Evolutionary conservation across 345 rosid genomes (phyloP), one percentile per base, ranked within the genome.

Genomic region (Citrus glauca): DNA sequence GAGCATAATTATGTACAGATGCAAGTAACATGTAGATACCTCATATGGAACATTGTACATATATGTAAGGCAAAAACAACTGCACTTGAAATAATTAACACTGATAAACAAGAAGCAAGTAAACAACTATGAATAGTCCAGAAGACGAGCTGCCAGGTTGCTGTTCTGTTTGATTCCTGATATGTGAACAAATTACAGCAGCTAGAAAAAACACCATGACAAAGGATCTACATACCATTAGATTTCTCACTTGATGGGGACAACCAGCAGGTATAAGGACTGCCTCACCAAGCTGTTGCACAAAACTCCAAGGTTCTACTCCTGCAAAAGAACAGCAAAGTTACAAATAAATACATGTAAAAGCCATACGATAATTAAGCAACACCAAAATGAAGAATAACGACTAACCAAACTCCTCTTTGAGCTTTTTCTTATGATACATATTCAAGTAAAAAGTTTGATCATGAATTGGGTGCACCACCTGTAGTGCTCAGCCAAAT

Each of bases 201-300:
- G 55, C 48, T 20, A 40, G 72, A 4, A 40, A 19, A 55, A n/a
- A 68, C 33, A 24, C n/a, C 30, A 69, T 5, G n/a, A 25, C 25
- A 55, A 69, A 24, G 22, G 50, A 68, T 68, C 9, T 13, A 45
- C 56, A 38, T 42, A 69, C 72, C 72, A 42, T 69, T 25, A 69
- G 72, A 75, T 89, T 89, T 57, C 91, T 84, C 77, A 89, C 91
- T 84, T 87, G 90, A 77, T 85, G 85, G 61, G 91, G 86, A 72
- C 90, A 89, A 48, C 91, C 91, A 6, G 90, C 91, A 60, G 89
- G 89, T 66, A 88, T 83, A 57, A 88, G 86, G 25, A 88, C 91
- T 50, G 88, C 88, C 83, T 89, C 90, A n/a, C 91, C 91, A 68
- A 85, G 85, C 71, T 81, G 81, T 45, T 89, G 89, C 35, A 84